Conservation (phyloP, 2,329 filamentous ascomycete genomes). For the Davidsoniella virescens region DNA sequence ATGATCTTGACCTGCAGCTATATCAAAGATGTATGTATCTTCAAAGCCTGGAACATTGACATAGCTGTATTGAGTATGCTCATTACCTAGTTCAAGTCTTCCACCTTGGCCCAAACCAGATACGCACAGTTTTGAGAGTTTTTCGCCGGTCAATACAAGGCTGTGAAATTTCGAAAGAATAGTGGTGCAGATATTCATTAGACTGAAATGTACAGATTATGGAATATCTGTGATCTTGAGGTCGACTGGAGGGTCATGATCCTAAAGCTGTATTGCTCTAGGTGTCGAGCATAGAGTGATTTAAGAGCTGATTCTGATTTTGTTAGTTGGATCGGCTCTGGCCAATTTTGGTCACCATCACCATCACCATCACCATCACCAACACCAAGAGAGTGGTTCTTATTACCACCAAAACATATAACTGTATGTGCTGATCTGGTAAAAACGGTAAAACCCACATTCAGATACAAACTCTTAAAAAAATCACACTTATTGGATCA, state of each 20-base stretch:
- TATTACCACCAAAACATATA: conserved; percentile 93
- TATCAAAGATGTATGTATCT: conserved; percentile 52
- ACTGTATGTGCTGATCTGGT: no score
- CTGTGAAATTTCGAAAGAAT: conserved; percentile 84
- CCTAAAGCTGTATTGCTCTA: conserved; percentile 44
- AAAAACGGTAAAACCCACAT: no score
- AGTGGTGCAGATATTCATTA: conserved; percentile 64
- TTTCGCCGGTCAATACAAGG: conserved; percentile 72
- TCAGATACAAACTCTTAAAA: no score
- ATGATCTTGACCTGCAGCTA: conserved; percentile 84
- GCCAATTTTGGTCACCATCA: conserved; percentile 83
- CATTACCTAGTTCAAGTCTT: conserved; percentile 74
- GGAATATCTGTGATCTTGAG: conserved; percentile 42
- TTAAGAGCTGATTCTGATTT: conserved; percentile 33
- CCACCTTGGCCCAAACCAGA: conserved; percentile 87
- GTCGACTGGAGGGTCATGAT: not conserved
- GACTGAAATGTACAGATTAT: conserved; percentile 51
- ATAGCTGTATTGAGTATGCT: conserved; percentile 77
- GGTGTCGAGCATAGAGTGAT: no score
- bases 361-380: conserved; percentile 97
- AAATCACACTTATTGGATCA: no score
- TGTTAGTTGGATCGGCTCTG: conserved; percentile 62
- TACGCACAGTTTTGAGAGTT: conserved; percentile 78
- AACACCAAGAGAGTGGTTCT: conserved; percentile 80
- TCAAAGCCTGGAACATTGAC: conserved; percentile 66